A percentile compares a stretch with the other conserved stretches of the same genome.
phyloP scores from a whole-genome alignment of 345 rosid genomes.

The Gossypium stocksii region DNA sequence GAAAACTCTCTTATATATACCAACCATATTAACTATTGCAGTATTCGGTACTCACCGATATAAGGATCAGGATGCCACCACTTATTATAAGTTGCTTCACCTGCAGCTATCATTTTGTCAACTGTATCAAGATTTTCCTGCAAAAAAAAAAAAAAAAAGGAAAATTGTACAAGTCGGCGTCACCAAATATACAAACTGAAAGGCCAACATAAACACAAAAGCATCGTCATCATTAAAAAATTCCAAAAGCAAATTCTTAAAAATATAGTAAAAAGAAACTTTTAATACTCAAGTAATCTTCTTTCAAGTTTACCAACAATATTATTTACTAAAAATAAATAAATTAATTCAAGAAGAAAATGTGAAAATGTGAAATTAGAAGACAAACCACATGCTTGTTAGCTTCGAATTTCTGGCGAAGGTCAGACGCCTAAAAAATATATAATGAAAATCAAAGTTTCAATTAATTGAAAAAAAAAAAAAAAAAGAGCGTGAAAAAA shows the following conservation, averaged over 20 bases:
- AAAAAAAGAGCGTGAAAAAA: neutral
- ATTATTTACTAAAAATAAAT: neutral
- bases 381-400: conserved; percentile 73
- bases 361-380: neutral
- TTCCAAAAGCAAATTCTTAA: neutral
- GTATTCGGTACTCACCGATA: conserved; percentile 30
- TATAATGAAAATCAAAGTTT: neutral
- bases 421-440: conserved; percentile 52
- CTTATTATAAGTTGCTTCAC: conserved; percentile 70
- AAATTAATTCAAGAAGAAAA: neutral
- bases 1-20: neutral
- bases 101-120: conserved; percentile 72
- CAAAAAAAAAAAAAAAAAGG: conserved; percentile 3
- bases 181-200: neutral
- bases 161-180: neutral
- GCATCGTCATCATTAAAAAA: neutral
- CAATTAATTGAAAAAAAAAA: neutral
- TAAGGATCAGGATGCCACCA: conserved; percentile 82
- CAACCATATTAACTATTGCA: neutral
- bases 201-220: neutral
- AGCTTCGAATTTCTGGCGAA: conserved; percentile 80
- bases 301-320: neutral
- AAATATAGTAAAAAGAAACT: neutral
- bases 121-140: conserved; percentile 82
- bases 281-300: neutral